Evolutionary conservation across 352 stramenopile genomes (phyloP), one percentile per base, ranked within the genome.

Genomic region (Globisporangium irregulare): DNA sequence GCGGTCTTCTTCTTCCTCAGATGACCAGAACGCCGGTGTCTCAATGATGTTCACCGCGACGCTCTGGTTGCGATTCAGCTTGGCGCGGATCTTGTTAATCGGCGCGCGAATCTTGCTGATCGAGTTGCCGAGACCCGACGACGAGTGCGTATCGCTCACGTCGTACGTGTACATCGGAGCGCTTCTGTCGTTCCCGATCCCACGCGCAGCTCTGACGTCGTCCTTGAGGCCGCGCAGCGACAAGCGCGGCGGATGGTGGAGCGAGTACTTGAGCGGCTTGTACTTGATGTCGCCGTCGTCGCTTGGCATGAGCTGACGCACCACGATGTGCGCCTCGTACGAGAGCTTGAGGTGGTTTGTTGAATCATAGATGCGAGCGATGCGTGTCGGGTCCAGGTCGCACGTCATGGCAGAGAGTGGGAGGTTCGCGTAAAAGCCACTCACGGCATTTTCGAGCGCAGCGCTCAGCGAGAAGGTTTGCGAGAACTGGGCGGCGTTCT

Each of bases 231-330:
- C 68, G 38, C 77, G 74, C 54, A 91, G 61, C 1, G 84, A 90
- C 24, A 81, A 82, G 9, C 78, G 75, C 25, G 84, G 84, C 9
- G 72, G 53, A 29, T 84, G 74, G 12, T 79, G 72, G 36, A 81
- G 74, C 4, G 80, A 89, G 66, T 93, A 93, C 67, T 87, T 79
- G 20, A 93, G 71, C 3, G 85, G 85, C 66, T 93, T 93, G 75
- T 93, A 93, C 71, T 90, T 93, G 64, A 91, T 70, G 43, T 74
- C 77, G 24, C 64, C 62, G 7, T 48, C 41, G 22, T 64, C 64
- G 54, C 75, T 63, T 7, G 62, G 51, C 3, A 72, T 80, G 9
- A 89, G 38, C 54, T 82, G 76, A 29, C 83, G 78, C n/a, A 91
- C 75, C 15, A 88, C 82, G 50, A 87, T 34, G 25, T 85, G 70